phyloP scores from a whole-genome alignment of 2,329 filamentous ascomycete genomes.

The Diaporthe sp. region DNA sequence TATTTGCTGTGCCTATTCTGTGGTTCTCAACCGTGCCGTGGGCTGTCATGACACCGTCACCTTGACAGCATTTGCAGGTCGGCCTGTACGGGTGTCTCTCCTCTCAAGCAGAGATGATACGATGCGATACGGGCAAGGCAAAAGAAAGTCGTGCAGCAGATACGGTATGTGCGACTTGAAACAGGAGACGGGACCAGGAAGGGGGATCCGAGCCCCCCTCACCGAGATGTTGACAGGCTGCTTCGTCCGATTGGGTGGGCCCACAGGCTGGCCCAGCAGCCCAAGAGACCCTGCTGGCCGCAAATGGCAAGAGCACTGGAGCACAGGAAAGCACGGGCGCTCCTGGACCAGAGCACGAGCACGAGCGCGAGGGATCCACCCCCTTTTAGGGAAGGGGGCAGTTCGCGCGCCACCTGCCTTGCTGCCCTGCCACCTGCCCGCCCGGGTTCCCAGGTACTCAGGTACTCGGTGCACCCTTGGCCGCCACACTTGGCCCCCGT shows the following conservation, averaged over 20 bases:
- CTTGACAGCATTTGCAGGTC: background rate
- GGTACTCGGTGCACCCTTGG: background rate
- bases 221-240: conserved; percentile 30
- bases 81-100: background rate
- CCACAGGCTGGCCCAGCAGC: background rate
- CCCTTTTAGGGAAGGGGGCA: conserved; percentile 30
- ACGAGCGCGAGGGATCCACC: conserved; percentile 21
- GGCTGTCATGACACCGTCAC: conserved; percentile 6
- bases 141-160: conserved; percentile 2
- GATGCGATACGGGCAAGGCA: conserved; percentile 18
- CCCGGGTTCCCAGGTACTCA: conserved; percentile 1
- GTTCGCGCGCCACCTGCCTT: conserved; percentile 32
- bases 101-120: conserved; percentile 20
- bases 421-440: conserved; percentile 3
- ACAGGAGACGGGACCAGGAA: conserved; percentile 37
- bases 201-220: conserved; percentile 31
- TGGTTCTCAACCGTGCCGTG: background rate
- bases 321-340: conserved; percentile 12
- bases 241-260: conserved; percentile 33
- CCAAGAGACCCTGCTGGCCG: background rate
- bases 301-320: conserved; percentile 17
- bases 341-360: conserved; percentile 6
- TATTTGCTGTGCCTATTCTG: background rate
- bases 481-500: conserved; percentile 5
- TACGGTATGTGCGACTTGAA: conserved; percentile 31